Percentiles rank a stretch among this genome's conserved stretches.
Evolutionary conservation across 495 filamentous ascomycete species (phyloP).

Genomic region (Talaromyces proteolyticus): DNA sequence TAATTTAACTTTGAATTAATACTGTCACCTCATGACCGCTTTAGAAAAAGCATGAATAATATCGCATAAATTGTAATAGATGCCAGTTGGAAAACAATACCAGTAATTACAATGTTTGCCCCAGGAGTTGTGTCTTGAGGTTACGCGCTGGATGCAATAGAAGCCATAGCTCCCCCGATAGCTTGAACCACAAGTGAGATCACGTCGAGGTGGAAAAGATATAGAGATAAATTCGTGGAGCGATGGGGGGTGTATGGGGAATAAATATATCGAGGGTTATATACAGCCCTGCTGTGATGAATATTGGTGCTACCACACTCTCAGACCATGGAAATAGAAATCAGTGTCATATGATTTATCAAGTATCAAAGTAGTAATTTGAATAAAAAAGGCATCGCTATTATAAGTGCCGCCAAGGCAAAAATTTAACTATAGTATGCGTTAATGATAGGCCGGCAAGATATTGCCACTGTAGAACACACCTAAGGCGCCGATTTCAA

Average conservation of each 20-base stretch:
- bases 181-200: constrained; percentile 59
- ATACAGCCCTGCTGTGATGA: constrained; percentile 40
- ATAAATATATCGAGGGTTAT: constrained; percentile 40
- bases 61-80: constrained; percentile 39
- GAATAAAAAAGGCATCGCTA: constrained; percentile 33
- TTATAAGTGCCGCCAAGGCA: constrained; percentile 43
- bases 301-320: constrained; percentile 32
- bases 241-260: constrained; percentile 18
- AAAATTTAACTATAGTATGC: too few relatives aligned
- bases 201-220: constrained; percentile 56
- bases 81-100: constrained; percentile 51
- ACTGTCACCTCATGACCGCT: neutral
- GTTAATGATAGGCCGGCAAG: neutral
- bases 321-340: neutral
- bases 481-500: neutral
- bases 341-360: too few relatives aligned
- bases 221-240: constrained; percentile 40
- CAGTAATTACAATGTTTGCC: constrained; percentile 62
- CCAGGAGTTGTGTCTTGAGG: constrained; percentile 29
- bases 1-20: neutral
- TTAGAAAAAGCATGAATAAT: constrained; percentile 33
- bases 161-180: constrained; percentile 54
- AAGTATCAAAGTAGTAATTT: constrained; percentile 43
- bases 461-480: neutral
- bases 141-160: constrained; percentile 18